These are phyloP conservation scores for Botrytis deweyae DNA, from an alignment of 2,329 filamentous ascomycete genomes.

Conservation along the genomic window DNA sequence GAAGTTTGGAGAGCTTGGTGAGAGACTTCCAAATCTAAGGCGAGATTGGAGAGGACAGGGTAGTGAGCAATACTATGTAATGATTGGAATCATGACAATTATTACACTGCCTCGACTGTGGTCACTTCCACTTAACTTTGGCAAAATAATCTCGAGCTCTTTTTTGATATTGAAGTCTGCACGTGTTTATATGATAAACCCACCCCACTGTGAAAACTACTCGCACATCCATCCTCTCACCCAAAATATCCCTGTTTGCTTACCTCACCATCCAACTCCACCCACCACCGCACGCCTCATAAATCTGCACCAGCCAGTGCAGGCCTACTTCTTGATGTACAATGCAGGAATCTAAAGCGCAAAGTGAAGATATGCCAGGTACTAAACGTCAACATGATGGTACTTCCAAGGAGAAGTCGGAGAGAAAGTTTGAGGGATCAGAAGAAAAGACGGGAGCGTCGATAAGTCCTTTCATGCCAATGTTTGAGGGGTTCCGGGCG, in stretches of 20 bases:
- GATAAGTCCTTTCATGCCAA: conserved; percentile 56
- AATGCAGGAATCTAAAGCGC: conserved; percentile 1
- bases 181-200: conserved; percentile 7
- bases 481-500: conserved; percentile 83
- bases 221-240: neutral
- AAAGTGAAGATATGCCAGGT: conserved; percentile 14
- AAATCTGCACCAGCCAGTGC: conserved; percentile 11
- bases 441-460: conserved; percentile 35
- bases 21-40: neutral
- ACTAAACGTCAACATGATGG: conserved; percentile 23
- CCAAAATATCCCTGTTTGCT: neutral
- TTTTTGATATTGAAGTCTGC: neutral
- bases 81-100: neutral
- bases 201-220: neutral
- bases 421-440: conserved; percentile 45
- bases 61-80: neutral
- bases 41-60: neutral
- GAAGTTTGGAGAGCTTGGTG: neutral
- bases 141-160: too few relatives aligned
- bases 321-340: neutral
- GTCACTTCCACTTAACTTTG: neutral
- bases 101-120: neutral
- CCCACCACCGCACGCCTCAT: conserved; percentile 7
- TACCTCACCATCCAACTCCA: conserved; percentile 9
- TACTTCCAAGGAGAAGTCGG: conserved; percentile 16